phyloP scores from a whole-genome alignment of 2,329 filamentous ascomycete species.

The Elsinoe arachidis region DNA sequence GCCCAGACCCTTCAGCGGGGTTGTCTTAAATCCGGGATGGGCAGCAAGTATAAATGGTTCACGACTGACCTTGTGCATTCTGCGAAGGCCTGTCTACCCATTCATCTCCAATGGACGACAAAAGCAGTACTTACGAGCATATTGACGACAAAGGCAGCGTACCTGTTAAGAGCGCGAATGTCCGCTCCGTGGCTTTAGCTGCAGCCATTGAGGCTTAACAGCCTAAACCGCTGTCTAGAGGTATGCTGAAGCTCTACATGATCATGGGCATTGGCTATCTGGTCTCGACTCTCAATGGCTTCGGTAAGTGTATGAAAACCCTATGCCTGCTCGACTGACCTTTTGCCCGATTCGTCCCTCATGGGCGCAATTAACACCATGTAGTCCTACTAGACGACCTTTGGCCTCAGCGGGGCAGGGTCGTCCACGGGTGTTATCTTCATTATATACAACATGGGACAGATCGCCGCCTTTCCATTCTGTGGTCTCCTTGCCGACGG shows the following conservation, averaged over 20 bases:
- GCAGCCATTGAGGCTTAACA: conserved; percentile 20
- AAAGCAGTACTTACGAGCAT: conserved; percentile 14
- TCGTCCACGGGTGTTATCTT: conserved; percentile 38
- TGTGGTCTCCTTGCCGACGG: conserved; percentile 10
- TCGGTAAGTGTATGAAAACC: background rate
- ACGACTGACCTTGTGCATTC: too few relatives aligned
- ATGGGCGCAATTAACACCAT: conserved; percentile 6
- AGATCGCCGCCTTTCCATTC: conserved; percentile 35
- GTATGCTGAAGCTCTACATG: conserved; percentile 21
- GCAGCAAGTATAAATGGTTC: too few relatives aligned
- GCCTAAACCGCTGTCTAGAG: conserved; percentile 19
- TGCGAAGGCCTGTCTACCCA: too few relatives aligned
- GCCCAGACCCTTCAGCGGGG: background rate
- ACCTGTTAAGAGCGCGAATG: conserved; percentile 18
- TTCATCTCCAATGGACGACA: conserved; percentile 4
- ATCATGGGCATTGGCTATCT: conserved; percentile 21
- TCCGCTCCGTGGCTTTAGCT: conserved; percentile 20
- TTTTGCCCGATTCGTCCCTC: background rate
- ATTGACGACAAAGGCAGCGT: conserved; percentile 18
- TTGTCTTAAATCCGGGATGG: background rate
- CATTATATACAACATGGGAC: conserved; percentile 43
- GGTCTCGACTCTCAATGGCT: conserved; percentile 17
- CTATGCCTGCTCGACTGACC: too few relatives aligned
- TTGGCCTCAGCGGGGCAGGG: background rate
- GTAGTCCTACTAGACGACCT: background rate